Percentiles rank a stretch among this genome's conserved stretches.
phyloP scores from a whole-genome alignment of 176 grass and related monocot species.

The Phoenix dactylifera region DNA sequence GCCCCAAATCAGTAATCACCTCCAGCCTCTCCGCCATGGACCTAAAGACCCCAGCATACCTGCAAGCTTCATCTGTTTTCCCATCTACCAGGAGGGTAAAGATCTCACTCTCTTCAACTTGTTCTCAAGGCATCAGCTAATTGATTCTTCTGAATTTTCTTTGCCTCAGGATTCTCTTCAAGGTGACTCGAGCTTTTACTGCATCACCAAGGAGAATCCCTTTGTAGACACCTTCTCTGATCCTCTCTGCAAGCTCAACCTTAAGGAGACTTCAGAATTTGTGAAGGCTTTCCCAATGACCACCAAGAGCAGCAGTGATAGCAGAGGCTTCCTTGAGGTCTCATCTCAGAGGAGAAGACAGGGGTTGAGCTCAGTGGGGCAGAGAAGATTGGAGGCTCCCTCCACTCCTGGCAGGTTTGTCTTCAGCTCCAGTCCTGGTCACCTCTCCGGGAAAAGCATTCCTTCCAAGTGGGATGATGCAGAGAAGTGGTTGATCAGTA shows the following conservation, averaged over 20 bases:
- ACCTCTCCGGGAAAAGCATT: slow-evolving; percentile 34
- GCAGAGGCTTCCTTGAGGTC: slow-evolving; percentile 27
- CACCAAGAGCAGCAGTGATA: slow-evolving; percentile 36
- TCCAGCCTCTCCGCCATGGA: slow-evolving; percentile 36
- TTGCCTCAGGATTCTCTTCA: slow-evolving; percentile 41
- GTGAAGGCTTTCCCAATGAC: slow-evolving; percentile 51
- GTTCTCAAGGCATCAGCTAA: not conserved
- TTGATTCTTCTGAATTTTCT: not conserved
- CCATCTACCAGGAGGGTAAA: slow-evolving; percentile 16
- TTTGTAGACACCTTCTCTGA: slow-evolving; percentile 45
- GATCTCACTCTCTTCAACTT: not conserved
- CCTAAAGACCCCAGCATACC: slow-evolving; percentile 21
- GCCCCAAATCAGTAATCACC: slow-evolving; percentile 23
- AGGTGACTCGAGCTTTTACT: slow-evolving; percentile 1
- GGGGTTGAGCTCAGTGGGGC: slow-evolving; percentile 15
- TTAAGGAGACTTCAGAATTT: slow-evolving; percentile 63
- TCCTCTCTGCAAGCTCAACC: slow-evolving; percentile 42
- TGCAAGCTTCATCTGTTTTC: slow-evolving; percentile 4
- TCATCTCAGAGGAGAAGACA: slow-evolving; percentile 40
- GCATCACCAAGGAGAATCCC: slow-evolving; percentile 23
- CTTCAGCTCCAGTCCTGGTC: slow-evolving; percentile 41
- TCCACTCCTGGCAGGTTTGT: slow-evolving; percentile 39
- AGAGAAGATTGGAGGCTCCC: slow-evolving; percentile 32
- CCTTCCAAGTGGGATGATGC: slow-evolving; percentile 99
- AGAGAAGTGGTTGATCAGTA: slow-evolving; percentile 78